Evolutionary conservation across 305 asterid genomes (phyloP), one percentile per base, ranked within the genome.

Genomic region (Andrographis paniculata): DNA sequence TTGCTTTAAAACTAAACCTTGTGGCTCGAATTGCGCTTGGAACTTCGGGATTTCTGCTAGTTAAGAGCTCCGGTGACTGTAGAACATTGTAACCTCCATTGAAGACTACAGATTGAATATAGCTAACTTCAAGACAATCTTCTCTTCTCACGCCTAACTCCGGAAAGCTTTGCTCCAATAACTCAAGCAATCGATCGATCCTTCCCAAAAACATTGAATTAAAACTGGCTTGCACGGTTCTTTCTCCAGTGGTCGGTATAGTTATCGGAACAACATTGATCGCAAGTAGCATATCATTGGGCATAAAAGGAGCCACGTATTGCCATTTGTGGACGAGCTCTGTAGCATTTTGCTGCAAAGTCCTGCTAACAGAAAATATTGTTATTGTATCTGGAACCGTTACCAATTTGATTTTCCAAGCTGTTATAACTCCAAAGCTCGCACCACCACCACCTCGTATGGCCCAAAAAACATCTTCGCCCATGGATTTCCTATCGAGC

Each of bases 391-490:
- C 28, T 0, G 76, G 72, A 4, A 70, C 72, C 0, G 45, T 14
- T 0, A 57, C 67, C 9, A 70, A 14, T 0, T 58, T 52, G 22
- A 65, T 6, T 15, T 65, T 58, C 64, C 63, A 70, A 1, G 72
- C 60, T 0, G 63, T 17, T 9, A 65, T 59, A 17, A 70, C 72
- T 1, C 72, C 76, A 9, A 33, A 70, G 55, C 76, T 70, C 17
- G 60, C 45, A 5, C 63, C 69, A 1, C 72, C 76, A 3, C 69
- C 69, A 1, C 76, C 76, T 12, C 66, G 61, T 27, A 70, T 53
- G 36, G 72, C 72, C 76, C 75, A 69, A 54, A 64, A 69, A 9
- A 69, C 65, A 38, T 64, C 71, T 42, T 69, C 68, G n/a, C n/a
- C n/a, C n/a, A n/a, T n/a, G n/a, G n/a, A n/a, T n/a, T n/a, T n/a